Conservation (phyloP, 805 yeast genomes). For the Lipomyces spencermartinsiae region DNA sequence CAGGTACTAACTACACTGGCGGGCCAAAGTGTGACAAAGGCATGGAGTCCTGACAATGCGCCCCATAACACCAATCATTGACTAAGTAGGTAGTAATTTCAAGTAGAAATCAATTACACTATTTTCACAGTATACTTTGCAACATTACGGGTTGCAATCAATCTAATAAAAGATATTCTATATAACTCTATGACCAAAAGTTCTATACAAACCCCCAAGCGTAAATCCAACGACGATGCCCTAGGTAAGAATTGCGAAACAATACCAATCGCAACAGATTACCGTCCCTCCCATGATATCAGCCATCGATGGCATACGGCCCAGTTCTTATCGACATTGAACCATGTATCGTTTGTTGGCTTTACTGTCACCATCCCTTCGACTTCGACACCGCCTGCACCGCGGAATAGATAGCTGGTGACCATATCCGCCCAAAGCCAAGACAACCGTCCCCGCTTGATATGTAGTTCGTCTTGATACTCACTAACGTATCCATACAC, state of each 20-base stretch:
- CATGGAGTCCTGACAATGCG: too few species aligned
- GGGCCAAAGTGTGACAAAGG: too few species aligned
- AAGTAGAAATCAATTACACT: too few species aligned
- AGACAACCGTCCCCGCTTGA: constrained; percentile 9
- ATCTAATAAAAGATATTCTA: too few species aligned
- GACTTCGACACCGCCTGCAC: constrained; percentile 14
- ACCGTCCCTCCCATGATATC: constrained; percentile 1
- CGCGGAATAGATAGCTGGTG: constrained; percentile 10
- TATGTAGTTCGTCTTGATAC: constrained; percentile 22
- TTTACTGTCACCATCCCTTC: constrained; percentile 1
- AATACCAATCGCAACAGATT: background rate
- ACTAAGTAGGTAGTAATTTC: too few species aligned
- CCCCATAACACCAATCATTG: too few species aligned
- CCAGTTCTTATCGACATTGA: background rate
- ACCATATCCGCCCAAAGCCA: constrained; percentile 21
- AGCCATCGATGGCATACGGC: background rate
- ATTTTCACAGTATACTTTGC: too few species aligned
- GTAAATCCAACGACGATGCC: background rate
- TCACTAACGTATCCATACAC: constrained; percentile 19
- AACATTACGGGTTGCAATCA: too few species aligned
- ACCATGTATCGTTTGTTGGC: constrained; percentile 11
- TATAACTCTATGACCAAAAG: too few species aligned
- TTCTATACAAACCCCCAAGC: background rate
- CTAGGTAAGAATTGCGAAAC: background rate
- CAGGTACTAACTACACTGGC: too few species aligned